Evolutionary conservation across 805 yeast genomes (phyloP).

Genomic region (Kuraishia piskuri): DNA sequence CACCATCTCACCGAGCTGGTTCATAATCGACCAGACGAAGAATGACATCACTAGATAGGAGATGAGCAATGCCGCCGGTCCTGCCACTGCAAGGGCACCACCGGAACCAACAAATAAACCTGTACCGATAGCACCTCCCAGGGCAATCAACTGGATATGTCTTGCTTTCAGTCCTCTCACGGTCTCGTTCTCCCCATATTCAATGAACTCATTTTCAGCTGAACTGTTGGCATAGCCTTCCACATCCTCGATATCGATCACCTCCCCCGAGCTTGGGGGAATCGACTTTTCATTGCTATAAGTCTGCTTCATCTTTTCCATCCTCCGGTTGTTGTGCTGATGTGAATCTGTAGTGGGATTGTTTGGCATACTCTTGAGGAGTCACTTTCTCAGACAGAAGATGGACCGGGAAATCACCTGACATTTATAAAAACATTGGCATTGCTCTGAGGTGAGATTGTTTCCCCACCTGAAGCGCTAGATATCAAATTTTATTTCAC

Average conservation of each 20-base stretch:
- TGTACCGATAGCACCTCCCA: conserved; percentile 70
- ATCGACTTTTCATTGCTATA: background rate
- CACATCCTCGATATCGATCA: background rate
- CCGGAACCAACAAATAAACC: conserved; percentile 48
- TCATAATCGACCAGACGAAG: conserved; percentile 59
- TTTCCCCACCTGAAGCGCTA: background rate
- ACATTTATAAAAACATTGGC: background rate
- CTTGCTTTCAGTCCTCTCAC: conserved; percentile 37
- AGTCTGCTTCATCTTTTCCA: background rate
- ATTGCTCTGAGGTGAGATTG: no score
- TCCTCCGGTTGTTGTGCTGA: no score
- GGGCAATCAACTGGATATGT: conserved; percentile 56
- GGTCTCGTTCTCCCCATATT: conserved; percentile 6
- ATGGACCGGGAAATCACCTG: background rate
- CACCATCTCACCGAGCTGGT: conserved; percentile 58
- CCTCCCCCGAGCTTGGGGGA: background rate
- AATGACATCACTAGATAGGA: conserved; percentile 58
- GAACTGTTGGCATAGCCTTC: background rate
- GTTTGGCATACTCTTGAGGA: background rate
- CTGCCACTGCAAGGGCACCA: conserved; percentile 23
- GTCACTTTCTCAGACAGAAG: no score
- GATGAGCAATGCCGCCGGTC: conserved; percentile 32
- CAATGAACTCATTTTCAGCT: background rate
- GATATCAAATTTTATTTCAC: background rate
- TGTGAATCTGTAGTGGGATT: background rate